A percentile compares a stretch with the other conserved stretches of the same genome.
Conservation (phyloP, 805 yeast species). For the Candida ortonii region DNA sequence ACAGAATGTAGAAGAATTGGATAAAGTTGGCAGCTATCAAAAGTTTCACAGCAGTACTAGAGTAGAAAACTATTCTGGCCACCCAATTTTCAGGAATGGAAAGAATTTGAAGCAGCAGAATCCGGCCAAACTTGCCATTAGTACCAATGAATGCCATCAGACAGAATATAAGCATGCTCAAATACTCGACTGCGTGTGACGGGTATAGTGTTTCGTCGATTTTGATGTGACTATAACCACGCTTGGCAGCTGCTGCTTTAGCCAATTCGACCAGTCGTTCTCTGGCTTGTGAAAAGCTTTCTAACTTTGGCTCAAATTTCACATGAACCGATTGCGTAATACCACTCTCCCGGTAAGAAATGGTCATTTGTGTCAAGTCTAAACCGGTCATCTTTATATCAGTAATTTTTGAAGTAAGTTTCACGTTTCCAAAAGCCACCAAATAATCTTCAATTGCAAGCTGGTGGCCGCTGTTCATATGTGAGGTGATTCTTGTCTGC, state of each 20-base stretch:
- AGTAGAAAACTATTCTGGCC: conserved; percentile 7
- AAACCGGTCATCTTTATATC: conserved; percentile 46
- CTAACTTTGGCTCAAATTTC: conserved; percentile 51
- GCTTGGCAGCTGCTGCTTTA: conserved; percentile 59
- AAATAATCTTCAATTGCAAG: conserved; percentile 72
- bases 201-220: conserved; percentile 48
- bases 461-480: conserved; percentile 78
- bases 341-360: conserved; percentile 39
- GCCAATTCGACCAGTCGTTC: conserved; percentile 70
- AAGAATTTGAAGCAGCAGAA: conserved; percentile 7
- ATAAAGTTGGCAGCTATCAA: conserved; percentile 44
- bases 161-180: conserved; percentile 9
- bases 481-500: conserved; percentile 53
- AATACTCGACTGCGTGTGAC: conserved; percentile 20
- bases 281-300: conserved; percentile 43
- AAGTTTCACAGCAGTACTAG: conserved; percentile 15
- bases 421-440: conserved; percentile 60
- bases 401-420: conserved; percentile 34
- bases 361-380: conserved; percentile 41
- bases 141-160: conserved; percentile 8
- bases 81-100: conserved; percentile 9
- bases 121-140: conserved; percentile 7
- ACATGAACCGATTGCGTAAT: conserved; percentile 35
- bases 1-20: conserved; percentile 47
- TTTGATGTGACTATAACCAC: conserved; percentile 57